Percentiles rank a stretch among this genome's conserved stretches.
These are phyloP conservation scores for Trichoderma koningiopsis DNA, from an alignment of 2,329 filamentous ascomycete genomes.

Conservation along the genomic window DNA sequence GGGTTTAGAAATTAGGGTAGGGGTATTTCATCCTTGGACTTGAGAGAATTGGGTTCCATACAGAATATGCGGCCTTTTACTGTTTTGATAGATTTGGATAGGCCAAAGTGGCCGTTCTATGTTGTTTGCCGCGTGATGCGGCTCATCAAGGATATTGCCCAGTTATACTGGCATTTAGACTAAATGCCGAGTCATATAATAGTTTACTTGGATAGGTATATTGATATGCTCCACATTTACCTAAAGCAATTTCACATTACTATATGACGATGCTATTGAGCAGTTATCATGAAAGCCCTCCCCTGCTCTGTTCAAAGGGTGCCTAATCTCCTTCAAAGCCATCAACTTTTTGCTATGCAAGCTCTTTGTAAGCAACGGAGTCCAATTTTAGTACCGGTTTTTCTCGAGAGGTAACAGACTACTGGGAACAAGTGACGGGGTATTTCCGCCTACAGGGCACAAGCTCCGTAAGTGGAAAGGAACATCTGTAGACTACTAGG, in stretches of 20 bases:
- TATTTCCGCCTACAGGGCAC: not conserved
- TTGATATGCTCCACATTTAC: not conserved
- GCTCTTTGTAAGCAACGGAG: not conserved
- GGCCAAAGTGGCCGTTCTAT: not conserved
- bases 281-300: too few species aligned
- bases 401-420: not conserved
- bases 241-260: not conserved
- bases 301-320: not conserved
- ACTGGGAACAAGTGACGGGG: not conserved
- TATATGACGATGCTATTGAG: not conserved
- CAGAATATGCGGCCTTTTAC: not conserved
- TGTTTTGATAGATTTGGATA: not conserved
- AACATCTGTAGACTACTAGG: not conserved
- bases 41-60: too few species aligned
- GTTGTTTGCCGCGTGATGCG: not conserved
- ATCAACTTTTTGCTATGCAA: not conserved
- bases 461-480: not conserved
- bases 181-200: not conserved
- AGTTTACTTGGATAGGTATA: not conserved
- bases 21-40: not conserved
- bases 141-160: not conserved
- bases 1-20: not conserved
- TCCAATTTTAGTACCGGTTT: not conserved
- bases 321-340: not conserved
- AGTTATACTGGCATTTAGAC: not conserved